Percentiles rank a stretch among this genome's conserved stretches.
Conservation (phyloP, 345 rosid genomes). For the Syzygium oleosum region DNA sequence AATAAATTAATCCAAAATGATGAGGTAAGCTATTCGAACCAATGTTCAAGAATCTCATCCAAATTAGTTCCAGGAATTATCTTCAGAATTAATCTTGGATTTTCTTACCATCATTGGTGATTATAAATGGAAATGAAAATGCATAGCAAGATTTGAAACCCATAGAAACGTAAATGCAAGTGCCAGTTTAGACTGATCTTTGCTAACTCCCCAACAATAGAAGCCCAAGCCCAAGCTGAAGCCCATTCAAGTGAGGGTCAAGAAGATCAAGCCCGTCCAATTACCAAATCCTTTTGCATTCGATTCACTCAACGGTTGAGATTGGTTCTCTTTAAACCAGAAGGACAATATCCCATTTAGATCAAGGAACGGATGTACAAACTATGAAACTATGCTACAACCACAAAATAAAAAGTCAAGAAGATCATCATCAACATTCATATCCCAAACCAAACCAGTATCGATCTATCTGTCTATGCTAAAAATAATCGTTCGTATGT, state of each 20-base stretch:
- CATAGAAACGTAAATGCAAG: neutral
- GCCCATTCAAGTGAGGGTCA: neutral
- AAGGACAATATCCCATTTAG: neutral
- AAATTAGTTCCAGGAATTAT: neutral
- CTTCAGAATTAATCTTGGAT: neutral
- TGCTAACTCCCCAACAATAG: neutral
- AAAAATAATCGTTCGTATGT: neutral
- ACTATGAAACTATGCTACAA: neutral
- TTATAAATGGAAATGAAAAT: neutral
- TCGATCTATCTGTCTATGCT: neutral
- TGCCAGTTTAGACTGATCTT: neutral
- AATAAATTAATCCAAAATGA: neutral
- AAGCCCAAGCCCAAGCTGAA: neutral
- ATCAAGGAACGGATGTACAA: neutral
- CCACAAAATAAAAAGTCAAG: neutral
- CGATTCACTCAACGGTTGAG: neutral
- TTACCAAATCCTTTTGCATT: neutral
- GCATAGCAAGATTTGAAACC: neutral
- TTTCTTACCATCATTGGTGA: neutral
- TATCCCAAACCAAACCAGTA: rapidly evolving
- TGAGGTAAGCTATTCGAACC: neutral
- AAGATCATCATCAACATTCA: neutral
- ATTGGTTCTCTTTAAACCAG: neutral
- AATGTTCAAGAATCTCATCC: neutral
- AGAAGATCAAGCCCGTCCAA: neutral